These are phyloP conservation scores for Fraxinus sp. DNA, from an alignment of 305 asterid species.

Conservation along the genomic window DNA sequence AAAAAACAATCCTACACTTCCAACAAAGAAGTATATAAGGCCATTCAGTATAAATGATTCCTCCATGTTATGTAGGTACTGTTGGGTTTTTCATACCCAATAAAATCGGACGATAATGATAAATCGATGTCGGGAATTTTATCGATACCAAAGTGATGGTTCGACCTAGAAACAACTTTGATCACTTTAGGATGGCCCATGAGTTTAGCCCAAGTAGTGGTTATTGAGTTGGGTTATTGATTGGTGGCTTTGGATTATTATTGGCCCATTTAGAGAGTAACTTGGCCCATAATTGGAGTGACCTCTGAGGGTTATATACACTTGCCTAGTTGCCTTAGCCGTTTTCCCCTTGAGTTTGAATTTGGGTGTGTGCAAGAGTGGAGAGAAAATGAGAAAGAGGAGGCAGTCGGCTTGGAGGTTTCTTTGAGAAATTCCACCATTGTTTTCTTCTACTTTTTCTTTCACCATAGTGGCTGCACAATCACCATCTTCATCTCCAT, in stretches of 20 bases:
- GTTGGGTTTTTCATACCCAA: not conserved
- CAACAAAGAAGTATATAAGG: not conserved
- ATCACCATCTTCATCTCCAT: no score
- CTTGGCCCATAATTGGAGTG: not conserved
- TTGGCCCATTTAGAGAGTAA: not conserved
- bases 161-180: not conserved
- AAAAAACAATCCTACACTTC: not conserved
- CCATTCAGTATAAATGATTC: not conserved
- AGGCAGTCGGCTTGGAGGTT: not conserved
- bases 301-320: not conserved
- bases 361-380: no score
- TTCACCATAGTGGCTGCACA: not conserved
- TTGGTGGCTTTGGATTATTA: not conserved
- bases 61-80: not conserved
- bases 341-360: no score
- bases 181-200: not conserved
- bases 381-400: not conserved
- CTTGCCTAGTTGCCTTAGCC: not conserved
- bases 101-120: not conserved
- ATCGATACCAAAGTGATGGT: not conserved
- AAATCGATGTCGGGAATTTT: not conserved
- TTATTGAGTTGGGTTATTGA: not conserved
- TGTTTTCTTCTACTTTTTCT: not conserved
- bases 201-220: not conserved
- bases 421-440: not conserved